Evolutionary conservation across 805 yeast species (phyloP), one percentile per base, ranked within the genome.

Genomic region (Zygotorulaspora florentina): DNA sequence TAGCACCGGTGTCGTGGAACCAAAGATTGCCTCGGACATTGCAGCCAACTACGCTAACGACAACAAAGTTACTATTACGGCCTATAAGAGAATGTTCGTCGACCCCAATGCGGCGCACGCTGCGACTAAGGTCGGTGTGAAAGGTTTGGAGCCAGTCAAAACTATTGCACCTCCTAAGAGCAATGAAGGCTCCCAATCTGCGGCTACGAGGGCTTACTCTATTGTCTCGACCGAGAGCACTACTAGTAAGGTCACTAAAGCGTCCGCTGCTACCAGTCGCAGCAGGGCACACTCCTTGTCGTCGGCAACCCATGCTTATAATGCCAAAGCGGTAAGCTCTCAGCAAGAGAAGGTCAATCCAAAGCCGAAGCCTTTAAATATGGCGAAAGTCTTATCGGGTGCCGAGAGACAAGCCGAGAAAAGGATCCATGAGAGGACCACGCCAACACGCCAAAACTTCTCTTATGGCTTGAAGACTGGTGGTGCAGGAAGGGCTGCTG

Each of bases 11-110:
- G 85, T 83, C 26, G 74, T 77, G 50, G 74, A 81, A 47, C 73
- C 77, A 35, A 56, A 62, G 8, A 46, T 50, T 17, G 87, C 89
- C 25, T 76, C 87, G 12, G 88, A 82, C 59, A 78, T 85, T 5
- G 91, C 95, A 40, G 93, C 93, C 1, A 68, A 83, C 43, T 70
- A 84, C 50, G 95, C 93, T 2, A 77, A 86, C 6, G 76, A 81
- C 10, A 67, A 85, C 2, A 85, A 81, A 62, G 71, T 81, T 37
- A 73, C 80, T 2, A 77, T 83, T 31, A 77, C 75, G 50, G 56
- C 87, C 11, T 85, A 83, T 62, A 82, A 79, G 62, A 69, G 90
- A 48, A 42, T 62, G 18, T 52, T 57, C 38, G 56, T 63, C 30
- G 63, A 63, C 36, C 62, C 68, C 10, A 51, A 62, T 43, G 69